Base-by-base conservation (phyloP, 2,329 filamentous ascomycete species). In the Colletotrichum trifolii region DNA sequence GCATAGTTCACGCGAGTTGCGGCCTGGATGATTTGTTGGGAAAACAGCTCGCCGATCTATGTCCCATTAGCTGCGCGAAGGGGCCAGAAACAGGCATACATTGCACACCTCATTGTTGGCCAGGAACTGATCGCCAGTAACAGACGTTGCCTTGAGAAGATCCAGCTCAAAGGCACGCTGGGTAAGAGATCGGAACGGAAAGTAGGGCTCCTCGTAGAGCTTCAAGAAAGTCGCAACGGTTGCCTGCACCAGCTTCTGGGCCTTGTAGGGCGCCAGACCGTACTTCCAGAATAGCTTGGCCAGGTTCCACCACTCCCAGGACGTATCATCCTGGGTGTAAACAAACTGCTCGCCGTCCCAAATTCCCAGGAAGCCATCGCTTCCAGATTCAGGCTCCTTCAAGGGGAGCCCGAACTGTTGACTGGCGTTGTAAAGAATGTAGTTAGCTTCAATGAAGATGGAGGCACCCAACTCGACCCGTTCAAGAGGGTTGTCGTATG, bases 1-100 rank as follows among this genome's bases (percentile, higher is more conserved):
- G 92, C 96, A 78, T 97, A 99, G 77, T 98, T 98, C 68, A 97
- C 95, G 17, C 96, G 86, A 1, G 96, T 97, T 62, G 89, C 91
- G 2, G 95, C 93, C 78, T 98, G 95, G 34, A 98, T 88, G 52
- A 99, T 87, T 54, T 99, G 93, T 12, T 87, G 86, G 0, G 89
- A 83, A 74, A 97, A 98, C 0, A 81, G 74, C 0, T 83, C 79
- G 33, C 85, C 82, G 60, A 97, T 88, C 72, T 88, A 42, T 3
- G 1, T n/a, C 4, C 33, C 1, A 35, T 69, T 33, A 64, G 64
- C 49, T 12, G 25, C 2, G 40, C 6, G 9, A 35, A 33, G 45
- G 9, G 5, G 39, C 12, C 6, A 13, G 34, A 43, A 46, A 13
- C 8, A 39, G 11, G 11, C 5, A 47, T 13, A 6, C 4, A 42